Conservation (phyloP, 2,329 filamentous ascomycete species). For the Pyrenophora teres region DNA sequence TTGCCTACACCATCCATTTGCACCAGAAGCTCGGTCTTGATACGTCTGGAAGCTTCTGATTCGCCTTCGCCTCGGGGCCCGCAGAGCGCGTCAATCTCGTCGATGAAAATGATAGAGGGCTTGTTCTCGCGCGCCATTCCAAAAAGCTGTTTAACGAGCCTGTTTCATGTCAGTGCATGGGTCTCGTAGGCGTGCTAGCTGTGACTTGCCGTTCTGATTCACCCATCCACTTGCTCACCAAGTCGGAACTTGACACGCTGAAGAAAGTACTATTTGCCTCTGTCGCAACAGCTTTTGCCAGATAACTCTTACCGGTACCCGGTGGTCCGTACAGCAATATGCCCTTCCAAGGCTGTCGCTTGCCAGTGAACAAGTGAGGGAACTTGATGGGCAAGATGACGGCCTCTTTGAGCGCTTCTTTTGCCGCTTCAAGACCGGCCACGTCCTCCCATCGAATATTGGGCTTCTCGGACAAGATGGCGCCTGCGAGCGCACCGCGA, state of each 20-base stretch:
- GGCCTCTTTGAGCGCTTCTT: slow-evolving; percentile 96
- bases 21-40: slow-evolving; percentile 97
- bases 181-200: neutral
- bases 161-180: slow-evolving; percentile 45
- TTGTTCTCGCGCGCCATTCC: slow-evolving; percentile 98
- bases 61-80: slow-evolving; percentile 93
- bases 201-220: slow-evolving; percentile 84
- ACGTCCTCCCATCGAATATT: slow-evolving; percentile 99
- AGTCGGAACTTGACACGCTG: slow-evolving; percentile 93
- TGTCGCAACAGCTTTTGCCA: slow-evolving; percentile 96
- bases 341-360: slow-evolving; percentile 97
- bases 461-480: slow-evolving; percentile 92
- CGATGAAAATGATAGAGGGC: slow-evolving; percentile 97
- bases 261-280: slow-evolving; percentile 99
- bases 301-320: slow-evolving; percentile 95
- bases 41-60: slow-evolving; percentile 93
- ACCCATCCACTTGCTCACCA: slow-evolving; percentile 99
- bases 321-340: slow-evolving; percentile 95
- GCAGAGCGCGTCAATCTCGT: slow-evolving; percentile 95
- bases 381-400: slow-evolving; percentile 99
- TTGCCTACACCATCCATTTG: slow-evolving; percentile 99
- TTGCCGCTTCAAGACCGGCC: slow-evolving; percentile 88
- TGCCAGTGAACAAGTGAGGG: slow-evolving; percentile 92
- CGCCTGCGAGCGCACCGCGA: slow-evolving; percentile 84
- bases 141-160: slow-evolving; percentile 94